Base-by-base conservation (phyloP, 75 land plant genomes). In the Gnetum montanum region DNA sequence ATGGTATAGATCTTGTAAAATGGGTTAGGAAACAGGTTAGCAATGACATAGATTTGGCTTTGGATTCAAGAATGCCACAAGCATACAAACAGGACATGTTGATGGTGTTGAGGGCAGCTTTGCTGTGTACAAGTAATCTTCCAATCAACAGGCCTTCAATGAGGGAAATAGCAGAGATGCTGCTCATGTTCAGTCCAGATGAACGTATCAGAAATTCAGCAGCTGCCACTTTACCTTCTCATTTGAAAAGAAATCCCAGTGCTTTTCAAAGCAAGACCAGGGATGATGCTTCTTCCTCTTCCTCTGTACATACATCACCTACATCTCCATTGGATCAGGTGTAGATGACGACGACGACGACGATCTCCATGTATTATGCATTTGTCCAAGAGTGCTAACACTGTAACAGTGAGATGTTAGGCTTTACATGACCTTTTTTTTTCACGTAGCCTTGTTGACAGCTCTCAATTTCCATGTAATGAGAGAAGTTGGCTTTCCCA, bases 101-200 rank as follows among this genome's bases (percentile, higher is more conserved):
- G 18, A 1, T 38, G 4, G 15, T 38, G 41, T 38, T 49, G 29
- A 29, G 30, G 40, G 48, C 49, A 13, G 69, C 69, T 26, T 27
- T 66, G 69, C 54, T 60, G 19, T 66, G 69, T 53, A 66, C 69
- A 23, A 60, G 58, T 18, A 43, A 64, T 11, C 60, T 55, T 20
- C 69, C 69, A 6, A 28, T 40, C 6, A 40, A 45, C 8, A 44
- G 69, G 31, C 69, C 69, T 27, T 55, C 69, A 50, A 66, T 60
- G 65, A 40, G 69, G 30, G 69, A 66, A 22, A 65, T 48, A 20
- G 69, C 59, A 36, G 41, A 55, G 24, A 28, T 66, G 38, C 30
- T 66, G 23, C 38, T 29, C 25, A 36, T 46, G n/a, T 66, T 24
- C 54, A 48, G 22, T 28, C 62, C 62, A 27, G 41, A 38, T 38